Evolutionary conservation across 257 asterid species (phyloP).

Genomic region (Solanum tarapatanum): DNA sequence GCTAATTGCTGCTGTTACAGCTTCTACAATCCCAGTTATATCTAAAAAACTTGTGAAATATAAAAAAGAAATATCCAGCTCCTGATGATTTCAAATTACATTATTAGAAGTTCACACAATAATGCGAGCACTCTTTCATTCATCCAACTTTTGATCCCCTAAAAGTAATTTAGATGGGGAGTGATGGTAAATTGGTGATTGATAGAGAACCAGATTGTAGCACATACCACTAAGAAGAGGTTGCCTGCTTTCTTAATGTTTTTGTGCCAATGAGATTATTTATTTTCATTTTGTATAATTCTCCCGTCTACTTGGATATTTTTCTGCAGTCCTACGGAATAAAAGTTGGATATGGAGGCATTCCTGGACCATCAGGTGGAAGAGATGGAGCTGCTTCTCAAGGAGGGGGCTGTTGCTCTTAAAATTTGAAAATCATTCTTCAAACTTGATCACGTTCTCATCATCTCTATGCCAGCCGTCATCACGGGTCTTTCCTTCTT

Average conservation of each 20-base stretch:
- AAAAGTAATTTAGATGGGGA: neutral
- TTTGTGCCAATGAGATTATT: neutral
- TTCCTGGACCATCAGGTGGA: slow-evolving; percentile 69
- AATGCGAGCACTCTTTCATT: neutral
- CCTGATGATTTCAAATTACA: neutral
- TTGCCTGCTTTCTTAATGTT: neutral
- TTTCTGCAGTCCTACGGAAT: slow-evolving; percentile 73
- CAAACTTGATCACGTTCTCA: neutral
- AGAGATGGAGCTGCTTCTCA: slow-evolving; percentile 66
- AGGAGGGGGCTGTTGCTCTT: slow-evolving; percentile 73
- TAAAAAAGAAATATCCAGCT: neutral
- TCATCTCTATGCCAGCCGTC: neutral
- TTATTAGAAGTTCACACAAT: neutral
- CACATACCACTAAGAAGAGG: neutral
- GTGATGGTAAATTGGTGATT: neutral
- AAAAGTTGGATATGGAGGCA: slow-evolving; percentile 80
- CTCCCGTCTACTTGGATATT: neutral
- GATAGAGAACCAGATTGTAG: neutral
- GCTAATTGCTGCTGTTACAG: neutral
- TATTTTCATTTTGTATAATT: neutral
- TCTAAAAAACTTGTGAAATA: neutral
- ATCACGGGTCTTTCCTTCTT: neutral
- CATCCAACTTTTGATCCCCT: neutral
- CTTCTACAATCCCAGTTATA: neutral
- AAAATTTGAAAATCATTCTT: neutral